Evolutionary conservation across 805 yeast genomes (phyloP), one percentile per base, ranked within the genome.

Genomic region (Sungouiella blattae): DNA sequence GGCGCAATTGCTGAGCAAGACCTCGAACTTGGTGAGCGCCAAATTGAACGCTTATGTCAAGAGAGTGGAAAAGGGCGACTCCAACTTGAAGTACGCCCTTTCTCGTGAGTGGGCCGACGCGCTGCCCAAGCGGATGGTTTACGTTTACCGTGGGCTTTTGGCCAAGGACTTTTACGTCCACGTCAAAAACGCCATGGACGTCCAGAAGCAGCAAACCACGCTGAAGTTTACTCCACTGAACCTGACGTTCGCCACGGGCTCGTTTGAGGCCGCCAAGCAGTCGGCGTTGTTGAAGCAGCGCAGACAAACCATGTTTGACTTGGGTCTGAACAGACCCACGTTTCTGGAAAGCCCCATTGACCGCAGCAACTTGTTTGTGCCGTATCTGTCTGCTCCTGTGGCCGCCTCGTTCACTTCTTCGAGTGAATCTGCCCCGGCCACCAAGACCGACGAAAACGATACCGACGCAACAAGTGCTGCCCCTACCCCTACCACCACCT

Each of bases 71-170:
- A 84, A 84, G 53, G 93, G 93, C 46, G 94, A 85, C 55, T 70
- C 78, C 42, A 72, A 77, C 28, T 68, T 85, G 50, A 73, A 74
- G 38, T 85, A 85, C 57, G 87, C 91, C 13, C 62, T 85, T 28
- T 80, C 87, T 1, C 75, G 95, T 62, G 93, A 85, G 58, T 85
- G 95, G 95, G 91, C 94, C 3, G 91, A 84, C 57, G 87, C 91
- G 12, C 79, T 87, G 2, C 95, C 95, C 33, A 81, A 85, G 52
- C 72, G 95, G 66, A 85, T 85, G 95, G 88, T 85, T 18, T 85
- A 85, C 52, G 88, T 83, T 32, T 85, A 85, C 58, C 77, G 93
- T 51, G 95, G 94, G 25, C 62, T 83, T 18, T 66, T 85, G 42
- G 75, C 91, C 20, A 71, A 77, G n/a, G 89, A 84, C 54, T 85